Evolutionary conservation across 129 eudicot species (phyloP), one percentile per base, ranked within the genome.

Genomic region (Daucus carota): DNA sequence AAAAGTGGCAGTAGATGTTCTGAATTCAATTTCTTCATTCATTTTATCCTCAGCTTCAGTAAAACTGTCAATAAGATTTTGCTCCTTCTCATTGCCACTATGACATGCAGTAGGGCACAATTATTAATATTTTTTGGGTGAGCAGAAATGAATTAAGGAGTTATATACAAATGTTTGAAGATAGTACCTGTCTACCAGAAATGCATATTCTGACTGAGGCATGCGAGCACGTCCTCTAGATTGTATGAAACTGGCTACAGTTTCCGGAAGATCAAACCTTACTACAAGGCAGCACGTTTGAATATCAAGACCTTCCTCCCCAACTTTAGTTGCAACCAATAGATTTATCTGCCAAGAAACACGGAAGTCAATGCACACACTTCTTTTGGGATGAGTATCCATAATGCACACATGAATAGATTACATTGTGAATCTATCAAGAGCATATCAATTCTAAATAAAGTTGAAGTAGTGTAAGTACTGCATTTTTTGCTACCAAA

Each of bases 201-300:
- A 84, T 62, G 92, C 97, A 78, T 87, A 95, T 85, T 95, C 99
- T 41, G 99, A 95, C 83, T 89, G 90, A 66, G 94, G 96, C 99
- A 95, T 95, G 59, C 99, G 90, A 40, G 99, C 99, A 76, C 97
- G 97, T 32, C 99, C 99, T 88, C 97, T 81, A 44, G 99, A 95
- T 75, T 95, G 99, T 77, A 95, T 95, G 72, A 89, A 95, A 86
- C 99, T 95, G 42, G 99, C 87, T 75, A 91, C 89, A 45, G 99
- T 91, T 80, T 92, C 99, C 46, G 99, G 99, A 78, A 95, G 97
- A 84, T 95, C 97, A 72, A 95, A 95, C 50, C 99, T 82, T 91
- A 95, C 85, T 24, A 95, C 99, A 78, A 95, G 99, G 87, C 94
- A 92, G 78, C 99, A 95, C 72, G 99, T 95, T 79, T 92, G 99